Conservation (phyloP, 2,329 filamentous ascomycete species). For the Ceratocystis diversiconidia region DNA sequence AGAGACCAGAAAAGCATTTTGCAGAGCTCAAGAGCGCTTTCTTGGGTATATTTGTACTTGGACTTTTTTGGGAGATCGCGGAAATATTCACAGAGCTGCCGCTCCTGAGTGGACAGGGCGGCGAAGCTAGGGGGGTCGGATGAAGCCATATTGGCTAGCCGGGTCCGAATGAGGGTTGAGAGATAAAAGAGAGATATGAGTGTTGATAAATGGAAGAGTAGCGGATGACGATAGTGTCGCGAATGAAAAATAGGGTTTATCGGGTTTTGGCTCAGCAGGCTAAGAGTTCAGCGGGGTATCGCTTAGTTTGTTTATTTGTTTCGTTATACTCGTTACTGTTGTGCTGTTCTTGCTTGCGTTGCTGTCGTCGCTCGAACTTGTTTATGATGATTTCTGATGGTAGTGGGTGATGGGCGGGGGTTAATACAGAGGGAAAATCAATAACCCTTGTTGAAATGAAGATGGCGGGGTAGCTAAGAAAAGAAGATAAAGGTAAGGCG, state of each 20-base stretch:
- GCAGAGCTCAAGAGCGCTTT: constrained; percentile 58
- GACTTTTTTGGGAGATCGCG: constrained; percentile 60
- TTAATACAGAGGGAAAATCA: not conserved
- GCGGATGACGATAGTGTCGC: not conserved
- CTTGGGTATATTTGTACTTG: constrained; percentile 59
- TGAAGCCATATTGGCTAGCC: constrained; percentile 32
- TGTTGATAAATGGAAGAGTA: not conserved
- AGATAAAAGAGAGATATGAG: not conserved
- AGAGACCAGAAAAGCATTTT: constrained; percentile 76
- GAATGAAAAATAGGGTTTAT: no score
- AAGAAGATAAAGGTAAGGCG: not conserved
- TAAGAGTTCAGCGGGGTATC: no score
- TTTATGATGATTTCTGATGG: not conserved
- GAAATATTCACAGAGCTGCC: constrained; percentile 70
- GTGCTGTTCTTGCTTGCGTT: not conserved
- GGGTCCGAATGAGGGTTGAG: not conserved
- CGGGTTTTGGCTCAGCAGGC: no score
- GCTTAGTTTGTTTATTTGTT: no score
- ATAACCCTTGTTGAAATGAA: not conserved
- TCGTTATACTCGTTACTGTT: no score
- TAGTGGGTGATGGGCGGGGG: no score
- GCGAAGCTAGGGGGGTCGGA: constrained; percentile 16
- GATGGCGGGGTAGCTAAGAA: not conserved
- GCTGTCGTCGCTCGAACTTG: not conserved
- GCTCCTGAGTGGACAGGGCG: constrained; percentile 54